A percentile compares a stretch with the other conserved stretches of the same genome.
phyloP scores from a whole-genome alignment of 1,139 yeast genomes.

The Candida sojae region DNA sequence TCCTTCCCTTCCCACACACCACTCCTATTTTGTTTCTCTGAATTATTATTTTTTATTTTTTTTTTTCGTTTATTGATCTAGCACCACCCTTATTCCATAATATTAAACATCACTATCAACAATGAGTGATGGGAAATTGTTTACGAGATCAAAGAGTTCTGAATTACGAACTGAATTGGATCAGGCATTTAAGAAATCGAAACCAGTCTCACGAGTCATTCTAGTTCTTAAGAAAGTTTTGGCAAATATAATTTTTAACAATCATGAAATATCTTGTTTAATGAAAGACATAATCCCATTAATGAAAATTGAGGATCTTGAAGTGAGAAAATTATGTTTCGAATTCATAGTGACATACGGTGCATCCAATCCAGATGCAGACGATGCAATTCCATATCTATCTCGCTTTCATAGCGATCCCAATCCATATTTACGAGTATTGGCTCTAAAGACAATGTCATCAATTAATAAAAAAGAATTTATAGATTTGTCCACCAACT shows the following conservation, averaged over 20 bases:
- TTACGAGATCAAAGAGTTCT: constrained; percentile 47
- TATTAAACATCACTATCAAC: not conserved
- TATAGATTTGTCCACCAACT: constrained; percentile 32
- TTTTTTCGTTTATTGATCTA: no score
- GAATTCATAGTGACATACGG: constrained; percentile 65
- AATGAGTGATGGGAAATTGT: constrained; percentile 48
- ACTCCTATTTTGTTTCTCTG: not conserved
- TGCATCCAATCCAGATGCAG: constrained; percentile 53
- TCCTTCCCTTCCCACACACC: not conserved
- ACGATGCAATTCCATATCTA: constrained; percentile 58
- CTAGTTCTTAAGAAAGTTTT: constrained; percentile 71
- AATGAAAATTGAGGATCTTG: constrained; percentile 67
- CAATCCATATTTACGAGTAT: constrained; percentile 35
- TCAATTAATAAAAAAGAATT: constrained; percentile 59
- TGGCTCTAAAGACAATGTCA: constrained; percentile 68
- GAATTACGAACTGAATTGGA: constrained; percentile 60
- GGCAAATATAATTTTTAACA: constrained; percentile 83
- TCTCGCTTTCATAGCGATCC: constrained; percentile 48
- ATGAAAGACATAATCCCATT: constrained; percentile 68
- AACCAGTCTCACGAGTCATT: constrained; percentile 50
- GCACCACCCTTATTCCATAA: not conserved
- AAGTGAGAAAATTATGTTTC: constrained; percentile 68
- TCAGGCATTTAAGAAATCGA: constrained; percentile 55
- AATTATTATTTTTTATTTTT: not conserved
- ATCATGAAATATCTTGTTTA: constrained; percentile 68